phyloP scores from a whole-genome alignment of 768 basidiomycete species.

The Naematelia aurantialba region DNA sequence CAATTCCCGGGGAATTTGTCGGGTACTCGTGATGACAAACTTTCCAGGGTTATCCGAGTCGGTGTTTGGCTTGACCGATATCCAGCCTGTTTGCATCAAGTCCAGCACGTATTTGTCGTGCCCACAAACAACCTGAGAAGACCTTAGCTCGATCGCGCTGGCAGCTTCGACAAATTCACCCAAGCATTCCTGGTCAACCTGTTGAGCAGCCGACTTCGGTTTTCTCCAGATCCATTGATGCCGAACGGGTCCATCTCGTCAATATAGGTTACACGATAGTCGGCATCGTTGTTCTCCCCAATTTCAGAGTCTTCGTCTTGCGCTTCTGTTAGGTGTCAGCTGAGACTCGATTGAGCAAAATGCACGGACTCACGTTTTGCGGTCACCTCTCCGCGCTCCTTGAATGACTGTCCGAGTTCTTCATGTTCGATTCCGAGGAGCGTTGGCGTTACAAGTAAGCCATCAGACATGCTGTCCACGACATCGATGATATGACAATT shows the following conservation, averaged over 20 bases:
- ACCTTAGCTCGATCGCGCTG: no score
- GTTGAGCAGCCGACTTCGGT: background rate
- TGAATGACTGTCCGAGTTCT: slow-evolving; percentile 35
- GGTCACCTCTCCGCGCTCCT: background rate
- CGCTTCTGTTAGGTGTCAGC: slow-evolving; percentile 45
- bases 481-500: slow-evolving; percentile 90
- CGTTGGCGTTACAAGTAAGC: slow-evolving; percentile 73
- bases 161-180: no score
- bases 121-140: background rate
- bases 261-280: slow-evolving; percentile 50
- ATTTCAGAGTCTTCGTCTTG: background rate
- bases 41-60: background rate
- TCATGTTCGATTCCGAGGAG: slow-evolving; percentile 70
- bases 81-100: background rate
- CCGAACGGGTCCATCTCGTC: slow-evolving; percentile 42
- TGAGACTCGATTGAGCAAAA: slow-evolving; percentile 28
- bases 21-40: background rate
- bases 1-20: background rate
- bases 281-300: slow-evolving; percentile 50
- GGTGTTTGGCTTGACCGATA: background rate
- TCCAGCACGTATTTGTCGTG: background rate
- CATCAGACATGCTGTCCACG: slow-evolving; percentile 67
- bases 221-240: slow-evolving; percentile 2
- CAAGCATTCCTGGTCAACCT: slow-evolving; percentile 1
- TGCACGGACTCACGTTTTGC: background rate